These are phyloP conservation scores for Nakaseomyces uthaithaninus DNA, from an alignment of 1,139 yeast genomes.

Conservation along the genomic window DNA sequence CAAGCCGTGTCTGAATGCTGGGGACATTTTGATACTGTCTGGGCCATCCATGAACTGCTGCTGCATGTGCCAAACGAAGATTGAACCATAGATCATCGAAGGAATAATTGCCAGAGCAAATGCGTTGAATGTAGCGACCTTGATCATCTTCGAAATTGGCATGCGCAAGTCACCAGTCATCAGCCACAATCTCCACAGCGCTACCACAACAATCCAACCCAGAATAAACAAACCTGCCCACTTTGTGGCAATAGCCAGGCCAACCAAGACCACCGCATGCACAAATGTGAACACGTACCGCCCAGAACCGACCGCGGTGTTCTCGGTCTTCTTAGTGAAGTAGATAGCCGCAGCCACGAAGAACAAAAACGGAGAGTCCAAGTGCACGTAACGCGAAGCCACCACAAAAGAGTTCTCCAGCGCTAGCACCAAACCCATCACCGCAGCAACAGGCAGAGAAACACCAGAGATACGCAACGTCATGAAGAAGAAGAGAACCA, in stretches of 20 bases:
- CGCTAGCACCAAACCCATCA: constrained; percentile 59
- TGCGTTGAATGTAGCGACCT: constrained; percentile 46
- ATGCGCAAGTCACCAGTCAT: constrained; percentile 69
- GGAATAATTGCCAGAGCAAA: constrained; percentile 63
- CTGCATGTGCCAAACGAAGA: constrained; percentile 72
- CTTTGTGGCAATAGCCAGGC: constrained; percentile 80
- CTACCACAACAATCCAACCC: constrained; percentile 78
- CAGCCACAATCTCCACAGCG: constrained; percentile 76
- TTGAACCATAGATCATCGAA: constrained; percentile 50
- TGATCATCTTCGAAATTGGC: constrained; percentile 24
- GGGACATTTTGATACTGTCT: constrained; percentile 80
- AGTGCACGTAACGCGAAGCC: constrained; percentile 76
- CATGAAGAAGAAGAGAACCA: constrained; percentile 65
- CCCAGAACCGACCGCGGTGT: constrained; percentile 57
- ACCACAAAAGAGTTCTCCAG: constrained; percentile 83
- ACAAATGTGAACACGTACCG: constrained; percentile 64
- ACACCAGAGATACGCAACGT: constrained; percentile 85
- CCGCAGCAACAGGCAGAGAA: constrained; percentile 61
- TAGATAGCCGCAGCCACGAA: constrained; percentile 83
- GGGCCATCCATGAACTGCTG: constrained; percentile 69
- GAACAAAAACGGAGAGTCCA: constrained; percentile 85
- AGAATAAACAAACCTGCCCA: constrained; percentile 96
- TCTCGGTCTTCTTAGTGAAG: constrained; percentile 71
- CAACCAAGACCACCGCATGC: constrained; percentile 71
- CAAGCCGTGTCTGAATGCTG: constrained; percentile 77